Evolutionary conservation across 2,329 filamentous ascomycete species (phyloP), one percentile per base, ranked within the genome.

Genomic region (Phyllosticta citriasiana): DNA sequence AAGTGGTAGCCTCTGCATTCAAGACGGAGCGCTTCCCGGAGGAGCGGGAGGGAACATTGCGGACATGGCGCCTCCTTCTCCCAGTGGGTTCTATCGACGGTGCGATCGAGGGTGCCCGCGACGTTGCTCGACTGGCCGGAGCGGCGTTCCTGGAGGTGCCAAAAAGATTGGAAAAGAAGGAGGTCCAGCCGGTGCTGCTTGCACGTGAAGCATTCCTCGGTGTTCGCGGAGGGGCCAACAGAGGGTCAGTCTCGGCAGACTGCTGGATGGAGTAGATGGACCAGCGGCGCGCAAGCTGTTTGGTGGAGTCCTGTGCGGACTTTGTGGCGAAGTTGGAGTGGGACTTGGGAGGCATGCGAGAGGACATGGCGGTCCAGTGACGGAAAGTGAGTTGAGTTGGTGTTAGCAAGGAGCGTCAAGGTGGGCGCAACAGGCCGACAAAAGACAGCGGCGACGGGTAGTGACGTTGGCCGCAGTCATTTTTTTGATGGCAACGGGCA

Each of bases 261-360:
- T 68, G 67, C 10, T 67, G 68, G 16, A 69, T 65, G 22, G 70
- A 58, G 16, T 53, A 67, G 54, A 71, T 65, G 7, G 72, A 73
- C 55, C 61, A 67, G 47, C 76, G 73, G 55, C 77, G 72, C 59
- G 74, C 72, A 60, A 80, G 67, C 62, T 78, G 76, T 60, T 74
- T 73, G 52, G 72, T 71, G 58, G 76, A 73, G 66, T 80, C 79
- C 57, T 69, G 72, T 24, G 79, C 77, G 24, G 77, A 74, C 19
- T 74, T 71, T 22, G 77, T 69, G 56, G 76, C 72, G 66, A 80
- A 80, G 64, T 74, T 79, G 33, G 60, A 62, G 55, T 57, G 59
- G 59, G 55, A 52, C 55, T 47, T 50, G 52, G 60, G 54, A 40
- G 59, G 59, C 59, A 61, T 61, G 52, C 55, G 60, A 53, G 58